A percentile compares a stretch with the other conserved stretches of the same genome.
Evolutionary conservation across 805 yeast species (phyloP).

Genomic region (Candida suzukii): DNA sequence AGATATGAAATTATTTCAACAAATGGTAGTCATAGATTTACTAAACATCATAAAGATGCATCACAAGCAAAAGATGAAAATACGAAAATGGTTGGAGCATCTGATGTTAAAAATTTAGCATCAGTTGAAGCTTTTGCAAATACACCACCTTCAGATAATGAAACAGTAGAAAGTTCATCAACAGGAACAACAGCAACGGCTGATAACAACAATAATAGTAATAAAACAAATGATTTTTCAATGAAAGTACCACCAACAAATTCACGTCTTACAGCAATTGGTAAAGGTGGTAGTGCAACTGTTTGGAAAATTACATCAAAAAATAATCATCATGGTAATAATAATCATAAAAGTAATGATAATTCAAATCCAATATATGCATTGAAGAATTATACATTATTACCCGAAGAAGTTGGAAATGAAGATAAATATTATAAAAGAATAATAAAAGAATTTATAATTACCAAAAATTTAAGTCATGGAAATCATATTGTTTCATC

Average conservation of each 20-base stretch:
- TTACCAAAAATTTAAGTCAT: conserved; percentile 46
- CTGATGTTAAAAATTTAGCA: not conserved
- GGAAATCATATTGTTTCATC: conserved; percentile 55
- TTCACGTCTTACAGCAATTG: conserved; percentile 25
- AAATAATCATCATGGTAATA: too few relatives aligned
- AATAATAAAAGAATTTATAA: conserved; percentile 55
- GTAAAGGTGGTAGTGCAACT: conserved; percentile 67
- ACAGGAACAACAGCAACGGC: not conserved
- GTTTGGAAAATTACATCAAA: conserved; percentile 52
- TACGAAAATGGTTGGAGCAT: not conserved
- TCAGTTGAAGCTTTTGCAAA: not conserved
- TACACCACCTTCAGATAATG: not conserved
- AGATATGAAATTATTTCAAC: not conserved
- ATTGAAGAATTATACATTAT: conserved; percentile 54
- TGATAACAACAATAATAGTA: not conserved
- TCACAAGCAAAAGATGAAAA: not conserved
- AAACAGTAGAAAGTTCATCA: not conserved
- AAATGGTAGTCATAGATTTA: not conserved
- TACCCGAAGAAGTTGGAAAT: conserved; percentile 46
- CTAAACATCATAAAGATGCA: not conserved
- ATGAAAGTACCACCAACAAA: not conserved
- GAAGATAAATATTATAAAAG: conserved; percentile 53
- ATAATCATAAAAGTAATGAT: conserved; percentile 22
- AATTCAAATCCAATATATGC: conserved; percentile 42
- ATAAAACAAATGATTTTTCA: not conserved